phyloP scores from a whole-genome alignment of 2,329 filamentous ascomycete species.

The Apiospora kogelbergensis region DNA sequence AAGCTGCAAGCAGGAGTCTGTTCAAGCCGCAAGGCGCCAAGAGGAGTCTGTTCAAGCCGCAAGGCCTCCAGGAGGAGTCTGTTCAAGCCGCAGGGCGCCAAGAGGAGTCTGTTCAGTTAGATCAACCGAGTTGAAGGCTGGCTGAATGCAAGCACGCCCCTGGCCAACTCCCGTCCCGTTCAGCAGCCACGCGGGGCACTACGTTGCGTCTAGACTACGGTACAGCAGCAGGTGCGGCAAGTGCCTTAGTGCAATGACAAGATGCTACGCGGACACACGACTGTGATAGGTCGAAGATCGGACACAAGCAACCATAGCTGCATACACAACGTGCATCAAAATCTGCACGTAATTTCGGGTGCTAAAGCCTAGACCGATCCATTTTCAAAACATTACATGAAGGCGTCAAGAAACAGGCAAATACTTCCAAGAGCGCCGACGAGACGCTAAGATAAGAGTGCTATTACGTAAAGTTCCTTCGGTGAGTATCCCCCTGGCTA shows the following conservation, averaged over 20 bases:
- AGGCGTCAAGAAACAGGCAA: background rate
- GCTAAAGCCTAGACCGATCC: background rate
- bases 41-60: too few species aligned
- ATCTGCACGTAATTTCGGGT: background rate
- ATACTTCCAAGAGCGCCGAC: background rate
- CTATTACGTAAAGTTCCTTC: background rate
- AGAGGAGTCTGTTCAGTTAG: too few species aligned
- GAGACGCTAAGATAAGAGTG: background rate
- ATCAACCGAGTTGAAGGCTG: background rate
- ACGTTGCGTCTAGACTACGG: background rate
- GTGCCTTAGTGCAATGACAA: background rate
- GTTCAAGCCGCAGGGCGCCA: too few species aligned
- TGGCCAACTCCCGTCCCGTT: background rate
- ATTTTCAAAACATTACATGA: background rate
- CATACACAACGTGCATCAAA: background rate
- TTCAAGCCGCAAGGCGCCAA: too few species aligned
- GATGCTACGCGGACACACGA: background rate
- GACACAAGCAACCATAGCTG: background rate
- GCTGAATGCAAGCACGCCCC: background rate
- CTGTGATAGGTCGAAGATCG: background rate
- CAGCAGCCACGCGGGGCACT: background rate
- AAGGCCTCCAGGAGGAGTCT: too few species aligned
- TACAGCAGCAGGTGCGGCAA: background rate
- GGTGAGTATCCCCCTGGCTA: background rate
- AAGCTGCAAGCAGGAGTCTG: too few species aligned